A percentile compares a stretch with the other conserved stretches of the same genome.
phyloP scores from a whole-genome alignment of 2,329 filamentous ascomycete species.

The Neofusicoccum sp. region DNA sequence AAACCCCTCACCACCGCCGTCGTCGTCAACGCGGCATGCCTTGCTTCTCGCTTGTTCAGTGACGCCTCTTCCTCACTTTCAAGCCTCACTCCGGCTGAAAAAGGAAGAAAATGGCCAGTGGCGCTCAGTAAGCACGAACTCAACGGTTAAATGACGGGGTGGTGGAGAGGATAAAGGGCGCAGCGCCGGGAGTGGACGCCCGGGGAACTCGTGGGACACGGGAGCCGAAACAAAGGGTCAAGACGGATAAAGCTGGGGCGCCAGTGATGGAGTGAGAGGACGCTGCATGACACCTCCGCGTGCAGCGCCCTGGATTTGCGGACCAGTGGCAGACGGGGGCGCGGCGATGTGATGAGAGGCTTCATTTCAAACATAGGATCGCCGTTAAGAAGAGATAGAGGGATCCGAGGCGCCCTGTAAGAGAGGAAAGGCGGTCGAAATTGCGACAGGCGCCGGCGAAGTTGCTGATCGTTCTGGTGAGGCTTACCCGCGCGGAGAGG shows the following conservation, averaged over 20 bases:
- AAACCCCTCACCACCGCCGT: slow-evolving; percentile 4
- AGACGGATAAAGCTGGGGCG: not conserved
- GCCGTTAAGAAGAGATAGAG: not conserved
- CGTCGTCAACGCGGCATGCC: not conserved
- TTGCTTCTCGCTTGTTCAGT: not conserved
- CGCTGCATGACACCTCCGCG: slow-evolving; percentile 12
- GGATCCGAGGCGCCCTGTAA: slow-evolving; percentile 7
- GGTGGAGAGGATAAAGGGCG: not conserved
- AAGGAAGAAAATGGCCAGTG: not conserved
- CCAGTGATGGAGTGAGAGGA: slow-evolving; percentile 1
- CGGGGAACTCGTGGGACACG: not conserved
- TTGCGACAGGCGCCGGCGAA: not conserved
- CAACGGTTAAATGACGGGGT: not conserved
- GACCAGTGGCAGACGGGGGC: not conserved
- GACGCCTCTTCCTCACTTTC: not conserved
- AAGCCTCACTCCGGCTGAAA: slow-evolving; percentile 3
- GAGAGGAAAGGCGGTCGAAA: not conserved
- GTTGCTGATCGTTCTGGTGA: not conserved
- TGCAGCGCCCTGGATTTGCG: not conserved
- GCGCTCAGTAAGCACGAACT: not conserved
- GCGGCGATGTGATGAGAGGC: not conserved
- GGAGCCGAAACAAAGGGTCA: not conserved
- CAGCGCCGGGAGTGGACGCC: not conserved
- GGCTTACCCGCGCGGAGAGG: slow-evolving; percentile 4
- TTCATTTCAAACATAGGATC: not conserved